Base-by-base conservation (phyloP, 129 eudicot species). In the Flaveria bidentis region DNA sequence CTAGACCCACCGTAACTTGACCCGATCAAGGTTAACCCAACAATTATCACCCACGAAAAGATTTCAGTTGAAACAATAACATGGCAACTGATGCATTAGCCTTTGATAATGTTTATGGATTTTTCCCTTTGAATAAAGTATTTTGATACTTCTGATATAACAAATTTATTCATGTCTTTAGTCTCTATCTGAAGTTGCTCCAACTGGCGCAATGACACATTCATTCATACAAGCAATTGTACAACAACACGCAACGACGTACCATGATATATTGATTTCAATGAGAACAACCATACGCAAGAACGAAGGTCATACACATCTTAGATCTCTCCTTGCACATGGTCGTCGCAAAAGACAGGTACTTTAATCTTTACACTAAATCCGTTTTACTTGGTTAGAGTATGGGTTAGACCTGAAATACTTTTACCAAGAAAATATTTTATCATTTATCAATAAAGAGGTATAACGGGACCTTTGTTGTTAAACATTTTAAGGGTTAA, bases 201-300 rank as follows among this genome's bases (percentile, higher is more conserved):
- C 93, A 72, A 94, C 97, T 0, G 98, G 98, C 15, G 96, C 97
- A 50, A 94, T 94, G 99, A 94, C 99, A 52, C 89, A 67, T 74
- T 90, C 96, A 49, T 94, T 94, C 78, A 94, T 91, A 85, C 97
- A 91, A 87, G 99, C 99, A 79, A 81, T 94, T 17, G 96, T 89
- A 74, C 72, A 77, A 16, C 97, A 93, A 46, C 86, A 86, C 25
- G 93, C 80, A 58, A 80, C 73, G 22, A 94, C 97, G 0, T 94
- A 94, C 20, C 97, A 96, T 47, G 89, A 87, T 77, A 89, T 94
- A 78, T 72, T 94, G 74, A 91, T 55, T 55, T 82, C 99, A 26
- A 94, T 94, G 97, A 90, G 97, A 78, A 75, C 87, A 44, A 85
- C 92, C 67, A 94, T 94, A 53, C 90, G 93, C n/a, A 86, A 81